Base-by-base conservation (phyloP, 805 yeast genomes). In the Saccharomycopsis guyanensis region DNA sequence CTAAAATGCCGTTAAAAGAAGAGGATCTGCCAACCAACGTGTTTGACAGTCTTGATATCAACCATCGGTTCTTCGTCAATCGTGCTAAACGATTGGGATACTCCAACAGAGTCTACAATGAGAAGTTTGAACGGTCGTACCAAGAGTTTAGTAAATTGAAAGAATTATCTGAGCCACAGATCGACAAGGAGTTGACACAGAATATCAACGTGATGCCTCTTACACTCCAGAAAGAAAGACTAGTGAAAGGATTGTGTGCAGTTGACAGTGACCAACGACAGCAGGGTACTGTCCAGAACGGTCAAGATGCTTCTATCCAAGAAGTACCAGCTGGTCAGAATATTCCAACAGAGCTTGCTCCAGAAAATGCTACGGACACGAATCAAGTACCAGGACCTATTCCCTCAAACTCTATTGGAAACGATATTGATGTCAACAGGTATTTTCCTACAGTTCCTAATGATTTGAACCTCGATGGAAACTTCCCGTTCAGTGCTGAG, bases 1-100 rank as follows among this genome's bases (percentile, higher is more conserved):
- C n/a, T n/a, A n/a, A n/a, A n/a, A n/a, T n/a, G n/a, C n/a, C n/a
- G n/a, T n/a, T n/a, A n/a, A n/a, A n/a, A n/a, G n/a, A n/a, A n/a
- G 32, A 27, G 13, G 12, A 27, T 10, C n/a, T 8, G 23, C 12
- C 23, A 12, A 6, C 32, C 4, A 29, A 29, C 4, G 38, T 32
- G 16, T 44, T 44, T 44, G 47, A 44, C 20, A n/a, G 23, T 29
- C 22, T 44, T 18, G 27, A 44, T 8, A 38, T 44, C 10, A 38
- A 39, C 23, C 47, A 18, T 16, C 32, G 22, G 32, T 44, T 44
- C 29, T 44, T 44, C 22, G 27, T 32, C 32, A 25, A 38, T n/a
- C 25, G 42, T 18, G 42, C 47, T 16, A 38, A 38, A 22, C 20
- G 42, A 38, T 10, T 39, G 8, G 37, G 22, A 3, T 27, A 20